Conservation (phyloP, 2,329 filamentous ascomycete genomes). For the Colletotrichum camelliae region DNA sequence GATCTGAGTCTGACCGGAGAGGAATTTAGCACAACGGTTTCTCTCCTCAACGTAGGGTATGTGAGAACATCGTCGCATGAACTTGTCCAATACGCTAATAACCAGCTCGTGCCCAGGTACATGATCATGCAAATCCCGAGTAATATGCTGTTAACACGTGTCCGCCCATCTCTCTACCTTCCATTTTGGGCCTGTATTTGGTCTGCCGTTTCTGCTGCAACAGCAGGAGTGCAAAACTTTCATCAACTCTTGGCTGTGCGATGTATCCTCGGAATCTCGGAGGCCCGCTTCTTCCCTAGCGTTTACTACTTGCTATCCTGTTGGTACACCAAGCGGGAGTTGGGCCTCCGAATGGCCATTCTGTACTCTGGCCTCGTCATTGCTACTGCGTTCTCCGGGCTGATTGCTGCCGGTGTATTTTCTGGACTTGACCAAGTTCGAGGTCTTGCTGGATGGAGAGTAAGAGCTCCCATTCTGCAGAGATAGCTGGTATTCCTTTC, state of each 20-base stretch:
- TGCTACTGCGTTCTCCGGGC: slow-evolving; percentile 26
- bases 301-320: slow-evolving; percentile 53
- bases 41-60: slow-evolving; percentile 19
- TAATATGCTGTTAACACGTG: slow-evolving; percentile 43
- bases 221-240: background rate
- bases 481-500: too few relatives aligned
- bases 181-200: slow-evolving; percentile 6
- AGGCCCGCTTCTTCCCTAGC: slow-evolving; percentile 27
- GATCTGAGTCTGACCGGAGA: background rate
- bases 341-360: slow-evolving; percentile 27
- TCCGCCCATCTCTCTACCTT: slow-evolving; percentile 48
- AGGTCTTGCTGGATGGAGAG: slow-evolving; percentile 39
- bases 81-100: too few relatives aligned
- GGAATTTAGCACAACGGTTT: slow-evolving; percentile 2
- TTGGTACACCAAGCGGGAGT: slow-evolving; percentile 30
- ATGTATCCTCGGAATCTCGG: background rate
- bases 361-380: slow-evolving; percentile 27
- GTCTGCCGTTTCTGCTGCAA: background rate
- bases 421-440: slow-evolving; percentile 15
- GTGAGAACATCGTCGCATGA: too few relatives aligned
- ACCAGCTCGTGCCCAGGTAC: slow-evolving; percentile 20
- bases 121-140: slow-evolving; percentile 37
- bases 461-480: background rate
- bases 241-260: background rate
- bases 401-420: slow-evolving; percentile 26